Evolutionary conservation across 1,284 basidiomycete species (phyloP), one percentile per base, ranked within the genome.

Genomic region (Malassezia sympodialis): DNA sequence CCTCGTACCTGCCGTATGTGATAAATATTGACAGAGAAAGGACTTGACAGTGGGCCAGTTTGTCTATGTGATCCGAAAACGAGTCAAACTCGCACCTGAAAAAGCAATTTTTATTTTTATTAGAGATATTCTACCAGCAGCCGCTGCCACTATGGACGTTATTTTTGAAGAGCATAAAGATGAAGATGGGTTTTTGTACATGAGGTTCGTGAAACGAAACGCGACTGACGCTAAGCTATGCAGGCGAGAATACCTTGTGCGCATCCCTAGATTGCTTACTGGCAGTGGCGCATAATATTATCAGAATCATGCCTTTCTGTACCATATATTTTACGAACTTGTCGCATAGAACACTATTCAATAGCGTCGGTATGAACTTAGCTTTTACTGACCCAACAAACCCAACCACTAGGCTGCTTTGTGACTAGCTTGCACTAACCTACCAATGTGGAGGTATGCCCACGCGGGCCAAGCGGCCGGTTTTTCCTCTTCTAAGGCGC

Each of bases 41-140:
- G 93, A 99, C 78, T 80, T 98, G 51, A 98, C 94, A 24, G 94
- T 99, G 6, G 71, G 71, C 11, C 71, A 99, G 77, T 99, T 99
- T 75, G 94, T 99, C 58, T 99, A 99, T 76, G 94, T 99, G 42
- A 98, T 99, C 75, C 86, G 94, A 73, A 99, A 98, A 82, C 88
- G 94, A 54, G 98, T 98, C 85, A 98, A 98, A 83, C 84, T 99
- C 54, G 88, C 90, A 31, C 93, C 94, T 15, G 94, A 99, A 82
- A 96, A 96, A 80, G 94, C 94, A 41, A 73, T 73, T 46, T 73
- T 73, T 43, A 69, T 73, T 55, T 73, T 72, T 60, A 68, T 73
- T 30, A 90, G 98, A 70, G 94, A 98, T 76, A 90, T 98, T 53
- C 82, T 99, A 37, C 94, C 94, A 50, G 93, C 94, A 44, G 96